phyloP scores from a whole-genome alignment of 495 filamentous ascomycete species.

The Penicillium maclennaniae region DNA sequence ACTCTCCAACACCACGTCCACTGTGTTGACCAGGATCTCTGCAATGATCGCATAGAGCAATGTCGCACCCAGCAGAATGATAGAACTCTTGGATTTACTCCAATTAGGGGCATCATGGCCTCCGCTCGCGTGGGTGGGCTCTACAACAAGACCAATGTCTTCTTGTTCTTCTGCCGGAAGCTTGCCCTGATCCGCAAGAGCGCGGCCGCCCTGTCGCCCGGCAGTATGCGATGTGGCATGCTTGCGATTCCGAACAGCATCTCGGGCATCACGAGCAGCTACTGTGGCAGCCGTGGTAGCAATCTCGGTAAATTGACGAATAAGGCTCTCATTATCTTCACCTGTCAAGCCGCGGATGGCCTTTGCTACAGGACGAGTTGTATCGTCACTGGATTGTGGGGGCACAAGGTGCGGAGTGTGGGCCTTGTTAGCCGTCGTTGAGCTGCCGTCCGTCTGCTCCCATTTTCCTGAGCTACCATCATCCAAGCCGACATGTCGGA shows the following conservation, averaged over 20 bases:
- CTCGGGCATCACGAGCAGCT: constrained; percentile 79
- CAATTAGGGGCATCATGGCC: constrained; percentile 98
- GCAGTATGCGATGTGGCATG: constrained; percentile 33
- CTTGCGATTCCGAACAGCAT: constrained; percentile 57
- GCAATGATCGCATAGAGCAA: constrained; percentile 93
- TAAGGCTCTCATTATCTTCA: constrained; percentile 74
- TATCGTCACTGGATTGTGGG: constrained; percentile 36
- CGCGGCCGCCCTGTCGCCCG: constrained; percentile 27
- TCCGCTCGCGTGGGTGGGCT: constrained; percentile 47
- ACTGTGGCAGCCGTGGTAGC: constrained; percentile 87
- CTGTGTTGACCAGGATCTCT: constrained; percentile 93
- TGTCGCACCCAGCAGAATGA: constrained; percentile 87
- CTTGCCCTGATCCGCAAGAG: constrained; percentile 26
- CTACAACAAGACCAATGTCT: constrained; percentile 38
- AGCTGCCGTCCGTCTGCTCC: constrained; percentile 29
- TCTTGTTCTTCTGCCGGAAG: constrained; percentile 37
- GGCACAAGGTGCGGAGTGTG: constrained; percentile 67
- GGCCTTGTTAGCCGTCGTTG: constrained; percentile 15
- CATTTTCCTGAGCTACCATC: constrained; percentile 45
- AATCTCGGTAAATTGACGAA: constrained; percentile 83
- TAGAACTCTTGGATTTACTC: constrained; percentile 82
- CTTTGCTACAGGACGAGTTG: constrained; percentile 36
- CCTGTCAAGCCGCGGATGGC: constrained; percentile 54
- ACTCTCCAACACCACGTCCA: constrained; percentile 87
- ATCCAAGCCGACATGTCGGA: constrained; percentile 70